Base-by-base conservation (phyloP, 2,329 filamentous ascomycete genomes). In the Immersiporthe knoxdaviesiana region DNA sequence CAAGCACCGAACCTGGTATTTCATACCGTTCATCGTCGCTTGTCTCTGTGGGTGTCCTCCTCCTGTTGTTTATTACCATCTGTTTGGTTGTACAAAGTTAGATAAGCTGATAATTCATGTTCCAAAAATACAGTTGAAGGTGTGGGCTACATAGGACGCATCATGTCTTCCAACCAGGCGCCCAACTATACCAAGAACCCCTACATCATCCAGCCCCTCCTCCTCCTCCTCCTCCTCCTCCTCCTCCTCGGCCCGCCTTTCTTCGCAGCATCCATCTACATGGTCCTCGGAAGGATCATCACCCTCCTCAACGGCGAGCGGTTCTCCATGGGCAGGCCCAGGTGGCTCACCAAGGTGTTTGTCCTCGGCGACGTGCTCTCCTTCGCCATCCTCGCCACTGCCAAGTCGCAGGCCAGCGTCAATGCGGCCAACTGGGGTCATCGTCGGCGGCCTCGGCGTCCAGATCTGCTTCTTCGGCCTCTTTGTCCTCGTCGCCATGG, bases 21-120 rank as follows among this genome's bases (percentile, higher is more conserved):
- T 85, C 72, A 81, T 83, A 1, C 82, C 85, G 0, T 83, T 87
- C 60, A 71, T 84, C 7, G 75, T 87, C n/a, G 85, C 85, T n/a
- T 82, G 83, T 27, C 67, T 81, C n/a, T 85, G 84, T 86, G 78
- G 74, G 78, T 76, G 18, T 60, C 10, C 5, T 44, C n/a, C 24
- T 39, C n/a, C 1, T 24, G 35, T 35, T n/a, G n/a, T n/a, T n/a
- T n/a, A n/a, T n/a, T n/a, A n/a, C n/a, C n/a, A 35, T 14, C 35
- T 30, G 18, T 4, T 32, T 1, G 32, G n/a, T 16, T n/a, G 3
- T 32, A 32, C 14, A 62, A 7, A 21, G 44, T 1, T 18, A 18
- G 27, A 10, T 8, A 12, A 14, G 3, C 24, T 18, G 27, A 27
- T 32, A 10, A 56, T 3, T 4, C 16, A 30, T 5, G 24, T 30